Evolutionary conservation across 1,284 basidiomycete species (phyloP).

Genomic region (Ceratobasidium sp.): DNA sequence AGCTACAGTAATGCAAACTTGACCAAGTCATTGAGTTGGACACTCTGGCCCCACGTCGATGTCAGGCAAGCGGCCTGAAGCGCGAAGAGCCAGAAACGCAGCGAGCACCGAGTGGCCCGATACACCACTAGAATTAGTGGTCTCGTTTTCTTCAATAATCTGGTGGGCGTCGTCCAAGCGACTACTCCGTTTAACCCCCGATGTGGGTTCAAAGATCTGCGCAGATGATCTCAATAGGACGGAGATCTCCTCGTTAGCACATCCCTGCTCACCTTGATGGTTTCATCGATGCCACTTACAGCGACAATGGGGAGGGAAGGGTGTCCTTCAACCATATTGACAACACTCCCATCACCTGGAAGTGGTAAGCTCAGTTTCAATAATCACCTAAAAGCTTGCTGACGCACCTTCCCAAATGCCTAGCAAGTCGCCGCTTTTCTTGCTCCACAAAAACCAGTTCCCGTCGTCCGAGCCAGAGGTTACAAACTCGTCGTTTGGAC

Average conservation of each 20-base stretch:
- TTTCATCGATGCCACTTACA: constrained; percentile 87
- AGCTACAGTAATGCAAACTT: neutral
- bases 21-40: constrained; percentile 14
- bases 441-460: constrained; percentile 78
- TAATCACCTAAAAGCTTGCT: neutral
- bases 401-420: constrained; percentile 76
- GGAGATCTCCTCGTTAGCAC: neutral
- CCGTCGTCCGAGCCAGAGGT: constrained; percentile 90
- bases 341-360: constrained; percentile 68
- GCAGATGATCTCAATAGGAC: constrained; percentile 28
- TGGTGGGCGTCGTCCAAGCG: constrained; percentile 59
- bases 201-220: constrained; percentile 74
- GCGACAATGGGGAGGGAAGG: constrained; percentile 80
- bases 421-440: constrained; percentile 66
- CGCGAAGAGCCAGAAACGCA: constrained; percentile 8
- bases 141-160: constrained; percentile 63
- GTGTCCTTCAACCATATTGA: constrained; percentile 86
- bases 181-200: constrained; percentile 60
- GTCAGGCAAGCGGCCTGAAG: constrained; percentile 24
- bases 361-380: neutral
- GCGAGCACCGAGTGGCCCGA: constrained; percentile 1
- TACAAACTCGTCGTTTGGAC: constrained; percentile 77
- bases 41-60: constrained; percentile 13
- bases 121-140: neutral
- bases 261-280: constrained; percentile 72